A percentile compares a stretch with the other conserved stretches of the same genome.
phyloP scores from a whole-genome alignment of 257 asterid genomes.

The Solanum bulbocastanum region DNA sequence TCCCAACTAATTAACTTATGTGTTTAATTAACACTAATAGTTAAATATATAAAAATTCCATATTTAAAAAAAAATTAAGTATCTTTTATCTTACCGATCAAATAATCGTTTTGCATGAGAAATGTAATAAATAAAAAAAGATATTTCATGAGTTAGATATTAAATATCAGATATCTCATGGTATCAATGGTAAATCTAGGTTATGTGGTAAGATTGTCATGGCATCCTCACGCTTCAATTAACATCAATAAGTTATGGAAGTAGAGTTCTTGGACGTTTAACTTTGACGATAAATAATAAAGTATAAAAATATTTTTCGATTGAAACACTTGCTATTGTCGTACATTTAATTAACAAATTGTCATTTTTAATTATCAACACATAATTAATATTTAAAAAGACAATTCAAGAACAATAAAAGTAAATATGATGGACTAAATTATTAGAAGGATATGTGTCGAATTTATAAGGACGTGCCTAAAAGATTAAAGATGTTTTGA shows the following conservation, averaged over 20 bases:
- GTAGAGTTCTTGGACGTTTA: fast-evolving
- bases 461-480: no score
- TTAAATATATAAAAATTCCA: not conserved
- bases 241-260: not conserved
- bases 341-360: no score
- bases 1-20: not conserved
- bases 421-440: not conserved
- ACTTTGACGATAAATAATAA: not conserved
- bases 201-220: no score
- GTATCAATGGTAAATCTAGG: no score
- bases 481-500: no score
- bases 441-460: no score
- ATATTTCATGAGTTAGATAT: not conserved
- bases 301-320: fast-evolving
- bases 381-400: not conserved
- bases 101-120: not conserved
- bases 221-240: not conserved
- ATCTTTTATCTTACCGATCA: not conserved
- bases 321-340: not conserved
- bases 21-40: not conserved
- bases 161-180: not conserved
- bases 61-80: no score
- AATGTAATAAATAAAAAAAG: not conserved
- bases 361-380: not conserved
- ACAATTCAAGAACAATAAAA: not conserved